Percentiles rank a stretch among this genome's conserved stretches.
Conservation (phyloP, 2,329 filamentous ascomycete species). For the Apiospora phragmitis region DNA sequence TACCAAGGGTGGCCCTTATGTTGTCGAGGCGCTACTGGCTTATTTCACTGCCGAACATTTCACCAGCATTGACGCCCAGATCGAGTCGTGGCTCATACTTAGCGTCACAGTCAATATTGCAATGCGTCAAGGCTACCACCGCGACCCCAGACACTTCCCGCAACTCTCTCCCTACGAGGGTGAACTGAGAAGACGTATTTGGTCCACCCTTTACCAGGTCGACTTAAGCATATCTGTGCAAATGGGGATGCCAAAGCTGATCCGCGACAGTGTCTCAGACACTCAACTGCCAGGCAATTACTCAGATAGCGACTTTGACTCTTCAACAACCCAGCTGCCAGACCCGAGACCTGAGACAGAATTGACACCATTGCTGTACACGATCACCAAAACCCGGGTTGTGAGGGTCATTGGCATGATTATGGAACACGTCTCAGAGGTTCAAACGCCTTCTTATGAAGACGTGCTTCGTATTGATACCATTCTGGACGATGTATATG, state of each 20-base stretch:
- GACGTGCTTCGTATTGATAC: not conserved
- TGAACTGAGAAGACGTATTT: conserved; percentile 46
- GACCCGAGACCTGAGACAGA: conserved; percentile 34
- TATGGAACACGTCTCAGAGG: conserved; percentile 22
- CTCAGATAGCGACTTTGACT: conserved; percentile 42
- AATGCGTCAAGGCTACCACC: conserved; percentile 44
- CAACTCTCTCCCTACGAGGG: conserved; percentile 41
- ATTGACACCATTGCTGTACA: conserved; percentile 25
- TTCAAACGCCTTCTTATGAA: conserved; percentile 18
- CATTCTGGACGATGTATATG: not conserved
- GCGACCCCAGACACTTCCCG: conserved; percentile 43
- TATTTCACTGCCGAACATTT: conserved; percentile 35
- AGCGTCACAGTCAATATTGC: conserved; percentile 31
- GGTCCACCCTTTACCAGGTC: conserved; percentile 42
- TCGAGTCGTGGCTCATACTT: conserved; percentile 36
- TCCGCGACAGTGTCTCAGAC: conserved; percentile 36
- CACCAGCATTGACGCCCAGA: conserved; percentile 30
- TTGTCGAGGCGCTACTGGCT: conserved; percentile 38
- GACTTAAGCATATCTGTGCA: conserved; percentile 43
- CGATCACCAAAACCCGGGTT: conserved; percentile 24
- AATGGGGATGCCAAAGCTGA: conserved; percentile 44
- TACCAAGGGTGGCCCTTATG: conserved; percentile 42
- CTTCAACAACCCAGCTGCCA: conserved; percentile 36
- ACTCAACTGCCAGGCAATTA: conserved; percentile 44
- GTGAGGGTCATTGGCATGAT: conserved; percentile 19